Evolutionary conservation across 441 rosid species (phyloP).

Genomic region (Daphne laureola): DNA sequence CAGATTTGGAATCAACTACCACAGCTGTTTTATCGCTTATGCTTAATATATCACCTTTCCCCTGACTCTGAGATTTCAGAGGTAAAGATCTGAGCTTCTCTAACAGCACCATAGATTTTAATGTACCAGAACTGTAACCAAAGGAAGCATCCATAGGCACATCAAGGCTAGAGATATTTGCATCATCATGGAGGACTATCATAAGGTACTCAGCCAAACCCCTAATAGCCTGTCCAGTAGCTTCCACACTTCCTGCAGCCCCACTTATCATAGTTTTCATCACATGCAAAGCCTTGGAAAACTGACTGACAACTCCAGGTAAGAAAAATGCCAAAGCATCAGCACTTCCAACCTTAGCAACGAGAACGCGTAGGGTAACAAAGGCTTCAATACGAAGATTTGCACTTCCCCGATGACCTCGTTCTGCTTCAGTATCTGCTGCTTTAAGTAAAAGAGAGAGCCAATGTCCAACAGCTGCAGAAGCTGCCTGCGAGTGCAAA

Average conservation of each 20-base stretch:
- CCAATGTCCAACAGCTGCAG: constrained; percentile 92
- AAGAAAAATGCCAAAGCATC: constrained; percentile 92
- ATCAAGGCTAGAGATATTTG: constrained; percentile 38
- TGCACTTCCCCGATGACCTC: constrained; percentile 87
- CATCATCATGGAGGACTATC: constrained; percentile 77
- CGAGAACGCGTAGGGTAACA: constrained; percentile 66
- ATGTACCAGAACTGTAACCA: constrained; percentile 26
- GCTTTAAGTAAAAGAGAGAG: constrained; percentile 87
- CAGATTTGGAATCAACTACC: constrained; percentile 21
- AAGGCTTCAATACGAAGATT: constrained; percentile 79
- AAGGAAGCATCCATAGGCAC: constrained; percentile 18
- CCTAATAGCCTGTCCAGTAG: constrained; percentile 79
- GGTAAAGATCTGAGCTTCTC: constrained; percentile 64
- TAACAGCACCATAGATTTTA: constrained; percentile 45
- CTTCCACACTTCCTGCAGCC: constrained; percentile 87
- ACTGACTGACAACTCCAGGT: constrained; percentile 94
- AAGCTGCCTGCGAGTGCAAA: constrained; percentile 74
- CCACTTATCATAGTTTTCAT: constrained; percentile 81
- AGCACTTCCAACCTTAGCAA: constrained; percentile 88
- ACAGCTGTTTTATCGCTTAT: constrained; percentile 25
- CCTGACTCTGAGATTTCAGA: constrained; percentile 30
- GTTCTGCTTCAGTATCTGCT: constrained; percentile 78
- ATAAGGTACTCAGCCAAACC: constrained; percentile 89
- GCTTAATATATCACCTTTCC: constrained; percentile 24
- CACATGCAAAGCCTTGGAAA: constrained; percentile 72